Conservation (phyloP, 176 grass and related monocot species). For the Lolium rigidum region DNA sequence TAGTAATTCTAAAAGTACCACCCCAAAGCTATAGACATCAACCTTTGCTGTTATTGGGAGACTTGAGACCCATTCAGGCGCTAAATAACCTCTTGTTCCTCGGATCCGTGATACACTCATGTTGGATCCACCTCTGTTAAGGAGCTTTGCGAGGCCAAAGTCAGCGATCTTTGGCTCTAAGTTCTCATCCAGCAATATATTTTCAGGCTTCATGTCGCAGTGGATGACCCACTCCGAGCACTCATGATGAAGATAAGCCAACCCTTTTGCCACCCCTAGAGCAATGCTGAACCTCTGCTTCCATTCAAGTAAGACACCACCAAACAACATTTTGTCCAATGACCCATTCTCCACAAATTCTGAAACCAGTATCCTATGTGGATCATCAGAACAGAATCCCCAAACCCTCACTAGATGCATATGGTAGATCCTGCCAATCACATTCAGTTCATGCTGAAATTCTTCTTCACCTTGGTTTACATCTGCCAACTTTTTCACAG, state of each 20-base stretch:
- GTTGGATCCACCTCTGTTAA: conserved; percentile 2
- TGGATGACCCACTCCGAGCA: conserved; percentile 7
- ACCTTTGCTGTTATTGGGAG: neutral
- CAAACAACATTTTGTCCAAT: conserved; percentile 1
- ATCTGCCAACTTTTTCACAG: conserved; percentile 10
- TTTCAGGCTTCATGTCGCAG: conserved; percentile 7
- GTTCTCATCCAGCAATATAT: conserved; percentile 1
- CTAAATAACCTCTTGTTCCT: conserved; percentile 1
- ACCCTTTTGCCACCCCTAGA: conserved; percentile 25
- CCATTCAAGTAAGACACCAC: conserved; percentile 14
- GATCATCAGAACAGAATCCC: conserved; percentile 28
- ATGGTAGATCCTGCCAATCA: conserved; percentile 12
- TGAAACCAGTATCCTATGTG: conserved; percentile 2
- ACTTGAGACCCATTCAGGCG: neutral
- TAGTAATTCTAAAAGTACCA: neutral
- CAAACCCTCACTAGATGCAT: conserved; percentile 27
- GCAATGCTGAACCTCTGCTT: conserved; percentile 1
- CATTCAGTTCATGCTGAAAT: conserved; percentile 22
- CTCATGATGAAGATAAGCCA: conserved; percentile 19
- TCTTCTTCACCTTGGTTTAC: conserved; percentile 24
- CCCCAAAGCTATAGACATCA: conserved; percentile 1
- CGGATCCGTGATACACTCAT: neutral
- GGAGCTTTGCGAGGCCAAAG: conserved; percentile 10
- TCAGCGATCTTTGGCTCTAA: neutral
- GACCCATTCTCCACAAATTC: conserved; percentile 19